phyloP scores from a whole-genome alignment of 2,329 filamentous ascomycete species.

The Alternaria infectoria region DNA sequence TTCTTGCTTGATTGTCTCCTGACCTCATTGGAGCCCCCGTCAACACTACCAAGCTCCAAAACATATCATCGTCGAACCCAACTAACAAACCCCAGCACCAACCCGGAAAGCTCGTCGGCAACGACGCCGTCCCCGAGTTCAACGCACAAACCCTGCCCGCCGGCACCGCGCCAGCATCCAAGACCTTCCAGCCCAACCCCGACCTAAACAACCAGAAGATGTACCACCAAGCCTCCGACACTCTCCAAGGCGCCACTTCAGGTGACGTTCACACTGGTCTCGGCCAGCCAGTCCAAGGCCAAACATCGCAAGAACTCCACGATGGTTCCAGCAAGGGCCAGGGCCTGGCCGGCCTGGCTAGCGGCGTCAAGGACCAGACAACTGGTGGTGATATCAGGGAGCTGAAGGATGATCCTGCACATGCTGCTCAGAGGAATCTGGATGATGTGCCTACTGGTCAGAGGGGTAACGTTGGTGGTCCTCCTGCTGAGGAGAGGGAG shows the following conservation, averaged over 20 bases:
- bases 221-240: constrained; percentile 53
- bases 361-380: constrained; percentile 16
- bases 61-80: neutral
- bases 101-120: constrained; percentile 64
- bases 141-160: constrained; percentile 65
- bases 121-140: constrained; percentile 68
- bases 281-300: constrained; percentile 59
- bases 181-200: constrained; percentile 55
- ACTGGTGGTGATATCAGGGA: constrained; percentile 15
- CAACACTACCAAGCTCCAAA: neutral
- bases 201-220: constrained; percentile 52
- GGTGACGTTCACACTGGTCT: constrained; percentile 60
- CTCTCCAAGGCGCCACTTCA: constrained; percentile 60
- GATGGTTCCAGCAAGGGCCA: constrained; percentile 53
- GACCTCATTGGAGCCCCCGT: no score
- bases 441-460: constrained; percentile 44
- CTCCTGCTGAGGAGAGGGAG: constrained; percentile 44
- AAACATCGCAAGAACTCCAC: constrained; percentile 58
- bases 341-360: constrained; percentile 54
- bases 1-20: neutral
- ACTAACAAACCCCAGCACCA: constrained; percentile 61
- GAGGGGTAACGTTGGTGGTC: constrained; percentile 40
- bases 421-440: constrained; percentile 48
- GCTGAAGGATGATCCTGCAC: constrained; percentile 43
- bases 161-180: constrained; percentile 65